These are phyloP conservation scores for Boletus sp. DNA, from an alignment of 768 basidiomycete species.

Conservation along the genomic window DNA sequence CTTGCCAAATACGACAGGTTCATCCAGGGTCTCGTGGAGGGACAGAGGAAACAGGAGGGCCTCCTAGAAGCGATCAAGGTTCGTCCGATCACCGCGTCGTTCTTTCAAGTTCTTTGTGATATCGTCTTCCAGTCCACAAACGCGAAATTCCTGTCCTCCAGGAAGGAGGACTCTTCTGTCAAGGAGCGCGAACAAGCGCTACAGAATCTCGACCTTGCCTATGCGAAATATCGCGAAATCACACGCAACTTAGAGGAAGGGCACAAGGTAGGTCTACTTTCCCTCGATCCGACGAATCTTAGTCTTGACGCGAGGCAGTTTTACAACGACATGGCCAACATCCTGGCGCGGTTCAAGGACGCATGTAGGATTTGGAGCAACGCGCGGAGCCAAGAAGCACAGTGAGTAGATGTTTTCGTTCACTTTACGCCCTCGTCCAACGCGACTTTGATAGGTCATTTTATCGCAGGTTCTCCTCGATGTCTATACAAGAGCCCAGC, in stretches of 20 bases:
- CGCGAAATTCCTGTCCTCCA: conserved; percentile 68
- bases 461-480: conserved; percentile 20
- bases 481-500: conserved; percentile 32
- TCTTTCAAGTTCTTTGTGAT: background rate
- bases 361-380: conserved; percentile 74
- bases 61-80: conserved; percentile 72
- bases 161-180: conserved; percentile 72
- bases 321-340: conserved; percentile 79
- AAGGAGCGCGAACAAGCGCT: conserved; percentile 81
- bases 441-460: conserved; percentile 14
- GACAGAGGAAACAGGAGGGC: conserved; percentile 59
- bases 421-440: background rate
- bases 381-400: conserved; percentile 68
- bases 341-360: conserved; percentile 73
- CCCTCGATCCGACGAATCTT: background rate
- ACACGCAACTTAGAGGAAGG: conserved; percentile 85
- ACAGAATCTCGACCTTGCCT: conserved; percentile 80
- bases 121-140: conserved; percentile 52
- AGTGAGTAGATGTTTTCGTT: conserved; percentile 44
- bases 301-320: conserved; percentile 50
- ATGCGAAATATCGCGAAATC: conserved; percentile 87
- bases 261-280: conserved; percentile 52
- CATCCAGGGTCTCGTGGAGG: conserved; percentile 54
- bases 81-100: conserved; percentile 12
- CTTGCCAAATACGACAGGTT: conserved; percentile 80